phyloP scores from a whole-genome alignment of 257 asterid species.

The Fraxinus americana region DNA sequence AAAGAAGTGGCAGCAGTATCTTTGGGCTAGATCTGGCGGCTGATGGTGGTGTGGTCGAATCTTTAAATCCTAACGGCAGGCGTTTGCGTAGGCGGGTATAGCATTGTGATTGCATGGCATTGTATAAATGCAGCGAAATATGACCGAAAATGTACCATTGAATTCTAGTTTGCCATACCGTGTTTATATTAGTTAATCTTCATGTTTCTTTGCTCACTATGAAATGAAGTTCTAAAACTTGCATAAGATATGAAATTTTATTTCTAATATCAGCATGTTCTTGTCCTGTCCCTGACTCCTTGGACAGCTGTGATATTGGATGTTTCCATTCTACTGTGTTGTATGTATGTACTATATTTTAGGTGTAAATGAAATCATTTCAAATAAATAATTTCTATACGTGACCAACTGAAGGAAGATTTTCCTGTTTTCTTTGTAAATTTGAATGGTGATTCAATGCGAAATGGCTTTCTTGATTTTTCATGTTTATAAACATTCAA shows the following conservation, averaged over 20 bases:
- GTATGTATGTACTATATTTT: background rate
- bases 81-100: slow-evolving; percentile 26
- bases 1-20: slow-evolving; percentile 89
- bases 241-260: background rate
- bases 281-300: background rate
- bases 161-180: background rate
- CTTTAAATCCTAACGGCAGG: slow-evolving; percentile 54
- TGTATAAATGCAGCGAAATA: no score
- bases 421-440: no score
- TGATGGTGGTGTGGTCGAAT: slow-evolving; percentile 62
- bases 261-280: slow-evolving; percentile 11
- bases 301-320: background rate
- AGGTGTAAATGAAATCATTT: background rate
- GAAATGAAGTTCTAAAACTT: slow-evolving; percentile 10
- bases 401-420: background rate
- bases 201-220: background rate
- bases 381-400: background rate
- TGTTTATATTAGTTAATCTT: slow-evolving; percentile 20
- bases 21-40: slow-evolving; percentile 74
- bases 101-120: no score
- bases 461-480: no score
- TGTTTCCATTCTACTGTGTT: background rate
- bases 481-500: no score
- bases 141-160: no score
- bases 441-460: no score